phyloP scores from a whole-genome alignment of 345 rosid genomes.

The Passiflora organensis region DNA sequence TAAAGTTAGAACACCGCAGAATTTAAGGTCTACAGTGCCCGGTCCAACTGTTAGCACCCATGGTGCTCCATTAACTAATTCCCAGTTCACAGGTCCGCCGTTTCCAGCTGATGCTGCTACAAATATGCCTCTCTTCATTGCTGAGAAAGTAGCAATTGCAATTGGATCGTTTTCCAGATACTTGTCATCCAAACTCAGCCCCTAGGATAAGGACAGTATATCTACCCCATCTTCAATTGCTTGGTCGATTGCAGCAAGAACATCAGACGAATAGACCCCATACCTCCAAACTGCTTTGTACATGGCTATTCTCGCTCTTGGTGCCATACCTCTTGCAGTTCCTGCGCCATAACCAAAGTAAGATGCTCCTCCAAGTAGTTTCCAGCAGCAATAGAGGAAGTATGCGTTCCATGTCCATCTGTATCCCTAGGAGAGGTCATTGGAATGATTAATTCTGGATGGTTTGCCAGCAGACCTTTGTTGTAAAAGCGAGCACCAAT shows the following conservation, averaged over 20 bases:
- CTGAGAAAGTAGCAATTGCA: constrained; percentile 42
- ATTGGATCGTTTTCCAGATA: constrained; percentile 28
- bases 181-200: background rate
- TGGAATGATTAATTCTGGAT: constrained; percentile 19
- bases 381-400: constrained; percentile 47
- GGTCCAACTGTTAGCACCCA: constrained; percentile 42
- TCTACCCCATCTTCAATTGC: constrained; percentile 47
- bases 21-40: constrained; percentile 30
- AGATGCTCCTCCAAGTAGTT: constrained; percentile 31
- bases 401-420: constrained; percentile 45
- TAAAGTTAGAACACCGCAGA: constrained; percentile 28
- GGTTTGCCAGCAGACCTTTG: constrained; percentile 34
- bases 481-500: constrained; percentile 38
- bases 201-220: constrained; percentile 36
- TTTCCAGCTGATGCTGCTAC: constrained; percentile 51
- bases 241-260: constrained; percentile 47
- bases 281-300: constrained; percentile 35
- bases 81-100: constrained; percentile 26
- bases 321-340: constrained; percentile 35
- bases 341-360: constrained; percentile 43
- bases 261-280: constrained; percentile 34
- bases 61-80: constrained; percentile 37
- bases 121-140: constrained; percentile 28
- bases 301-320: constrained; percentile 33
- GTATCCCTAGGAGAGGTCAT: constrained; percentile 31